Evolutionary conservation across 345 rosid species (phyloP), one percentile per base, ranked within the genome.

Genomic region (Boechera divaricarpa): DNA sequence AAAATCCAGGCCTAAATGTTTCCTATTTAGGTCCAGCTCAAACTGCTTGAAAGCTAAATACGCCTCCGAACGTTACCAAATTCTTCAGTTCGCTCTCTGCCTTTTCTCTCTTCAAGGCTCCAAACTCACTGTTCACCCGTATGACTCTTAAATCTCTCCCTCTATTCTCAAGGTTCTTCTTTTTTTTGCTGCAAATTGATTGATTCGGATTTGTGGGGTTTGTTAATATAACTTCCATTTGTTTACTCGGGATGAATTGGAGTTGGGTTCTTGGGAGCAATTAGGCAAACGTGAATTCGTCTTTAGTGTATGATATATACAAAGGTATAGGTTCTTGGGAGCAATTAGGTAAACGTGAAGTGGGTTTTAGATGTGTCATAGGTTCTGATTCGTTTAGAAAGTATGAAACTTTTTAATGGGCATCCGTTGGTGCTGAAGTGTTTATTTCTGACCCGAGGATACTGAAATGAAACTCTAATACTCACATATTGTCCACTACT

Each of bases 171-270:
- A 54, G 16, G 24, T 32, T 38, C 33, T 45, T 52, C 55, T 3
- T 21, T 15, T 61, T 69, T 47, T 8, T 16, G 29, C 16, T 36
- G n/a, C 61, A 49, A 26, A 29, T 57, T 65, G 51, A 26, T 74
- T 58, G 9, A 57, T 55, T 67, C 54, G 68, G 51, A 35, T 67
- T 64, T 35, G 36, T 28, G 24, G 49, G 2, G 71, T 21, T 41
- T 81, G 79, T 90, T 91, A 96, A 39, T 92, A 89, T 66, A 94
- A 92, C 69, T 94, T 94, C 24, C 89, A 90, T 73, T 83, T 94
- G 86, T 94, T 88, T 78, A 98, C 98, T 13, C 81, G 98, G 68
- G 92, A 92, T 84, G 98, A 92, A 55, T 66, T 84, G 38, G 88
- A 81, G 71, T 70, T 81, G 5, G 95, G 97, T 21, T 21, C 24